Evolutionary conservation across 352 stramenopile genomes (phyloP), one percentile per base, ranked within the genome.

Genomic region (Pythium rhizo-oryzae): DNA sequence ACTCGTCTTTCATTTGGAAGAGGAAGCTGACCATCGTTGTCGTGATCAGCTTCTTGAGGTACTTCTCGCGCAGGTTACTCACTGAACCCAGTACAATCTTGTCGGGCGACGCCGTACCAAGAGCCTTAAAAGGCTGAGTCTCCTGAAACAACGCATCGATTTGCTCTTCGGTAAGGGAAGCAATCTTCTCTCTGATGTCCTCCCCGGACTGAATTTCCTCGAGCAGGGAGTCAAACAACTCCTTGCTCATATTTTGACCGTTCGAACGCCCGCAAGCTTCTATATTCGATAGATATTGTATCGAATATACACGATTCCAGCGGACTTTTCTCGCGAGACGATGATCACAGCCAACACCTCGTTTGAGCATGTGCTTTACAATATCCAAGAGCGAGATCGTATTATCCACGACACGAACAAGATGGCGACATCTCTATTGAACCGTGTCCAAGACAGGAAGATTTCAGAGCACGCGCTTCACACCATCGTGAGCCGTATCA

Each of bases 271-370:
- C n/a, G n/a, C n/a, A n/a, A n/a, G n/a, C n/a, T n/a, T n/a, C n/a
- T n/a, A n/a, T n/a, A 58, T 58, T 39, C n/a, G 16, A 58, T 28
- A 23, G 12, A 41, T 21, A 28, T 16, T 41, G 24, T 58, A 58
- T 58, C 51, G 51, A 58, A 58, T 58, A 58, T 58, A 39, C 12
- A 58, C 24, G 51, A n/a, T n/a, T n/a, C n/a, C n/a, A n/a, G n/a
- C n/a, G n/a, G n/a, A n/a, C n/a, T n/a, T n/a, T n/a, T n/a, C n/a
- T n/a, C n/a, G n/a, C n/a, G n/a, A n/a, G n/a, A n/a, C n/a, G n/a
- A 58, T 58, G 24, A 58, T 8, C 19, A 58, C 51, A 21, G 11
- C 51, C 8, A 58, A 58, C 19, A 58, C 51, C 35, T 58, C 51
- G 16, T 58, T 58, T n/a, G 51, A 58, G 51, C 51, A 58, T 58